A percentile compares a stretch with the other conserved stretches of the same genome.
Conservation (phyloP, 2,329 filamentous ascomycete species). For the Microsporum ferrugineum region DNA sequence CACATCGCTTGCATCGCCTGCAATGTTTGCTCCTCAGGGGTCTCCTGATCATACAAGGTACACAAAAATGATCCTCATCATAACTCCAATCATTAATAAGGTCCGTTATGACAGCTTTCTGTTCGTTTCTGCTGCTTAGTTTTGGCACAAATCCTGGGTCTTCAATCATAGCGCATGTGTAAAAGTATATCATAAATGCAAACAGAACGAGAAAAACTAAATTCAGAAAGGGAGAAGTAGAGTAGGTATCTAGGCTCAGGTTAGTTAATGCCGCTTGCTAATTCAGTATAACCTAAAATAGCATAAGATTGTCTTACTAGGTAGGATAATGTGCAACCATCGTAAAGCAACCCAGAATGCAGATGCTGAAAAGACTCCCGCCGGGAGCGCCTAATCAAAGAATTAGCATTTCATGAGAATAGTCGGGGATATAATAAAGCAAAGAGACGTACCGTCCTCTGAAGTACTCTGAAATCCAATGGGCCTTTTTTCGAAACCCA, state of each 20-base stretch:
- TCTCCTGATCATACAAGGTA: conserved; percentile 85
- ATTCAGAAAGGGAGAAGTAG: conserved; percentile 61
- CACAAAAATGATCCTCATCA: conserved; percentile 88
- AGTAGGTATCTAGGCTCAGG: conserved; percentile 49
- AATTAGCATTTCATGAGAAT: conserved; percentile 14
- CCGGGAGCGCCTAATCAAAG: conserved; percentile 61
- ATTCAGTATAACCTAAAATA: not conserved
- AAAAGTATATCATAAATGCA: conserved; percentile 69
- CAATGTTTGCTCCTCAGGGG: conserved; percentile 94
- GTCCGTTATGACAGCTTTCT: conserved; percentile 79
- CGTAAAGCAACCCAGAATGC: conserved; percentile 68
- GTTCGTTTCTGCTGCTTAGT: conserved; percentile 74
- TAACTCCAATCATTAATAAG: conserved; percentile 77
- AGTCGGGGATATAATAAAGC: not conserved
- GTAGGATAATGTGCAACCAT: conserved; percentile 64
- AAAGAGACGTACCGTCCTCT: conserved; percentile 59
- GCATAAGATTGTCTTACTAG: conserved; percentile 40
- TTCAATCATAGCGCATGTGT: conserved; percentile 68
- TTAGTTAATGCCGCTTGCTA: not conserved
- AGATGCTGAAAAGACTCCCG: conserved; percentile 82
- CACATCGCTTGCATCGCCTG: conserved; percentile 77
- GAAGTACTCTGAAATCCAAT: conserved; percentile 75
- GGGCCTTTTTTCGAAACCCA: conserved; percentile 73
- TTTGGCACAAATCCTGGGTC: conserved; percentile 93
- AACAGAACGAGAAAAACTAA: conserved; percentile 57